Evolutionary conservation across 108 stramenopile genomes (phyloP).

Genomic region (Mediolabrus comicus): DNA sequence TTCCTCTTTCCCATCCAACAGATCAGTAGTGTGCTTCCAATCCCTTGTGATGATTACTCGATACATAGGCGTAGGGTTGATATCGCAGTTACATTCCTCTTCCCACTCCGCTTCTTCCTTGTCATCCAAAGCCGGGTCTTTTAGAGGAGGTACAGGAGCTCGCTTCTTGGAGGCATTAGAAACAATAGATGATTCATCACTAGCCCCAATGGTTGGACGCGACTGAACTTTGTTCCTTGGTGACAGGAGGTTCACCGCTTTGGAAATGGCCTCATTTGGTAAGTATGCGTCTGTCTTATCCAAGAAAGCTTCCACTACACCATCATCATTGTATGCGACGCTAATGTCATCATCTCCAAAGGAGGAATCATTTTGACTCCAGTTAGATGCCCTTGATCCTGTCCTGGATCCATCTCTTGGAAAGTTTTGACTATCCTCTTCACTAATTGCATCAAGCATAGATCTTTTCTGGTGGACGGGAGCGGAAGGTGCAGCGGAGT

Average conservation of each 20-base stretch:
- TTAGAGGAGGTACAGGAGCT: constrained; percentile 38
- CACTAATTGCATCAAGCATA: neutral
- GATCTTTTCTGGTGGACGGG: neutral
- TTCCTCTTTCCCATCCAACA: constrained; percentile 38
- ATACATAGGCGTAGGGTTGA: constrained; percentile 67
- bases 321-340: constrained; percentile 11
- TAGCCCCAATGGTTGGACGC: neutral
- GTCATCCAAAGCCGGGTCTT: constrained; percentile 37
- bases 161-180: constrained; percentile 40
- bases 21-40: constrained; percentile 59
- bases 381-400: neutral
- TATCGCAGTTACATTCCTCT: constrained; percentile 63
- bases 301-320: constrained; percentile 17
- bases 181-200: neutral
- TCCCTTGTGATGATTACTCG: constrained; percentile 58
- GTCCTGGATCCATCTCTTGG: neutral
- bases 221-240: neutral
- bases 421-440: constrained; percentile 2
- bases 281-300: neutral
- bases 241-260: constrained; percentile 13
- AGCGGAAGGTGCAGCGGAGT: neutral
- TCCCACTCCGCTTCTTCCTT: constrained; percentile 43
- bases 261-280: constrained; percentile 4
- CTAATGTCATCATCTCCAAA: neutral
- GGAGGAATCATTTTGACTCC: neutral